Evolutionary conservation across 2,329 filamentous ascomycete genomes (phyloP), one percentile per base, ranked within the genome.

Genomic region (Xylariales sp.): DNA sequence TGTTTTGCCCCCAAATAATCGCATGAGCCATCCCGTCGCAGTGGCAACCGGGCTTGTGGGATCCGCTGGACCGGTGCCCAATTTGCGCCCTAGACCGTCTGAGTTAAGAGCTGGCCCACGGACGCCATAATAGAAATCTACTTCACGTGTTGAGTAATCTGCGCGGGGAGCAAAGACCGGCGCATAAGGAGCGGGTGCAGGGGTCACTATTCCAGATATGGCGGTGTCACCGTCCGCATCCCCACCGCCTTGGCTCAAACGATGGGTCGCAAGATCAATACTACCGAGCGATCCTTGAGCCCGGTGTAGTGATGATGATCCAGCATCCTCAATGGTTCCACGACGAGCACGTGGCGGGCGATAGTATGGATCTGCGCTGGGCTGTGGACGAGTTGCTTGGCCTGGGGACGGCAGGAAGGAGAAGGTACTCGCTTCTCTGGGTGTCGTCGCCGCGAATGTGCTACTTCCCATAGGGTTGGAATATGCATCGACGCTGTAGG

Each of bases 91-190:
- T 0, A 92, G 91, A 3, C 89, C 89, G 68, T 93, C 92, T 1
- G 93, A 92, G 73, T 91, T 94, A 12, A 98, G 82, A 0, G 95
- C 93, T 23, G 94, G 93, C 0, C 96, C 96, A 41, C 96, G 89
- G 18, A 97, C 92, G 9, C 94, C 92, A 75, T 99, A 98, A 80
- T 98, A 98, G 75, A 97, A 97, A 78, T 99, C 96, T 0, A 97
- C 93, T 79, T 99, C 96, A 64, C 96, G 91, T 0, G 95, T 96
- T 1, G 94, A 91, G 77, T 98, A 98, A 76, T 99, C 95, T 1
- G 92, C 90, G 54, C 89, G 86, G 28, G 88, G 90, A 1, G 84
- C 81, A 43, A 87, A 83, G 41, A 79, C 73, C 7, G 77, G 77
- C 62, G 75, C 73, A 54, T 76, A 85, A 78, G 65, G 81, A 78